These are phyloP conservation scores for Quercus tomentella DNA, from an alignment of 331 rosid species.

Conservation along the genomic window DNA sequence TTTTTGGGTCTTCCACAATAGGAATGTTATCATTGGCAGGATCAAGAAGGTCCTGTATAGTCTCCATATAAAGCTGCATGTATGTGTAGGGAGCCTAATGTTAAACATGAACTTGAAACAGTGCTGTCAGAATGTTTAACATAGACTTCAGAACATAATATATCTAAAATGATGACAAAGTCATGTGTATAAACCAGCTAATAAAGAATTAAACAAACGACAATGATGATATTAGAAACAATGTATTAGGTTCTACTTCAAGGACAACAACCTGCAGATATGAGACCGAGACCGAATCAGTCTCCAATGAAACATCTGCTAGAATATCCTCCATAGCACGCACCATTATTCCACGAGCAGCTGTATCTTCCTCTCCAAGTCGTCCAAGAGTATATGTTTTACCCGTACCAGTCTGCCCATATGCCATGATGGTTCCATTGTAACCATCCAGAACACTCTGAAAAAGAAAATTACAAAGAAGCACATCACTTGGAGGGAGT, in stretches of 20 bases:
- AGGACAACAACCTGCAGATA: conserved; percentile 75
- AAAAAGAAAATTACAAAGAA: conserved; percentile 29
- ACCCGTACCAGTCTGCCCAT: conserved; percentile 99
- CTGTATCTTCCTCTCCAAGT: conserved; percentile 97
- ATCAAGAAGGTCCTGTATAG: conserved; percentile 91
- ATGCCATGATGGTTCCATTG: conserved; percentile 98
- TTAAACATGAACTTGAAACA: conserved; percentile 16
- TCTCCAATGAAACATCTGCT: conserved; percentile 70
- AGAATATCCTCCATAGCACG: conserved; percentile 99
- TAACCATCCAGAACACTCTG: conserved; percentile 96
- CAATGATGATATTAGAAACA: conserved; percentile 11
- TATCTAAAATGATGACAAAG: background rate
- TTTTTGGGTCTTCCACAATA: conserved; percentile 90
- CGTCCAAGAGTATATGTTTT: conserved; percentile 95
- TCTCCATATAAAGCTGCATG: conserved; percentile 96
- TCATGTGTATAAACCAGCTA: background rate
- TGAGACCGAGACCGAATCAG: conserved; percentile 78
- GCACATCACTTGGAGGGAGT: conserved; percentile 21
- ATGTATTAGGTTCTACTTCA: conserved; percentile 1
- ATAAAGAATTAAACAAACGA: background rate
- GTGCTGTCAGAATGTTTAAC: conserved; percentile 8
- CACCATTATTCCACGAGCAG: conserved; percentile 99
- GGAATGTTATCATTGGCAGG: conserved; percentile 91
- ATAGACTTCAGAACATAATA: background rate
- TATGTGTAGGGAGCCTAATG: conserved; percentile 18